Conservation (phyloP, 345 rosid genomes). For the Eucalyptus lansdowneana region DNA sequence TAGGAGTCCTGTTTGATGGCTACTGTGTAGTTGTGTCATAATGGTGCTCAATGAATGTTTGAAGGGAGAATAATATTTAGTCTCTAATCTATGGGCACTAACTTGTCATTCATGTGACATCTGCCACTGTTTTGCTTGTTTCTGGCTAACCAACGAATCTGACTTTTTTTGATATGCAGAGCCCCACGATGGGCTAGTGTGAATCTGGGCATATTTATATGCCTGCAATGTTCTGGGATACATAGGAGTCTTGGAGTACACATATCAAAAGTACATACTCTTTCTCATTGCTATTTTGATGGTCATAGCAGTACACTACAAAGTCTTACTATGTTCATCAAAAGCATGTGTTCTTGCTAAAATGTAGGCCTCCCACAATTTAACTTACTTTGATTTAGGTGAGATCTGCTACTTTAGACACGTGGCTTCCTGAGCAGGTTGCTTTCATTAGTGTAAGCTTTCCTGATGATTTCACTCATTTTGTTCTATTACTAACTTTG, state of each 20-base stretch:
- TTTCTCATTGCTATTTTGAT: neutral
- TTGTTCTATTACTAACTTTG: neutral
- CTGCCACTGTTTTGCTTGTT: neutral
- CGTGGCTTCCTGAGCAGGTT: conserved; percentile 98
- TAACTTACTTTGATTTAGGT: conserved; percentile 31
- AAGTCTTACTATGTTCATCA: neutral
- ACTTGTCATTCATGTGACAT: neutral
- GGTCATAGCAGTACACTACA: neutral
- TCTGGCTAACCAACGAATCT: neutral
- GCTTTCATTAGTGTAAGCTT: conserved; percentile 66
- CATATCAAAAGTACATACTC: conserved; percentile 63
- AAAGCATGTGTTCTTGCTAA: neutral
- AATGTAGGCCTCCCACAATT: neutral
- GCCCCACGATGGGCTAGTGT: conserved; percentile 98
- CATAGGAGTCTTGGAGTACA: conserved; percentile 97
- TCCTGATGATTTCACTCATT: neutral
- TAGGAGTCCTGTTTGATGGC: conserved; percentile 14
- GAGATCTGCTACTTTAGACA: conserved; percentile 87
- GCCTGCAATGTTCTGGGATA: conserved; percentile 93
- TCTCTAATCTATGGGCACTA: neutral
- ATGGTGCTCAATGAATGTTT: neutral
- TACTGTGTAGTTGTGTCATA: neutral
- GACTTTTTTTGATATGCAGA: conserved; percentile 28
- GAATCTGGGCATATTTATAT: conserved; percentile 92
- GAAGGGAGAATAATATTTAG: neutral